phyloP scores from a whole-genome alignment of 345 rosid genomes.

The Zanthoxylum bungeanum region DNA sequence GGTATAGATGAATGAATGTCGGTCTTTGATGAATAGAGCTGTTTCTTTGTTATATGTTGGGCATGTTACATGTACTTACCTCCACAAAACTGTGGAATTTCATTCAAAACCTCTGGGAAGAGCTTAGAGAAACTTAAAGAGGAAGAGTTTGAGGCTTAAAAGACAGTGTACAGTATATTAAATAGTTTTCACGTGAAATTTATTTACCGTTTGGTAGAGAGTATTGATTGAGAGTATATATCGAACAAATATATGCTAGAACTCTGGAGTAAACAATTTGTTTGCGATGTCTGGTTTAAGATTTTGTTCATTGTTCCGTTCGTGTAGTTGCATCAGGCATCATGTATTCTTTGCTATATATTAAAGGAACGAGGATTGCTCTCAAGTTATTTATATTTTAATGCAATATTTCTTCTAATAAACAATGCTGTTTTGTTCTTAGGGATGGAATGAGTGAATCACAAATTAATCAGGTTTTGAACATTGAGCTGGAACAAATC shows the following conservation, averaged over 20 bases:
- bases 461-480: conserved; percentile 83
- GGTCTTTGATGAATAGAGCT: not conserved
- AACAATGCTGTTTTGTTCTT: conserved; percentile 16
- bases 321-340: not conserved
- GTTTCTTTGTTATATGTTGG: not conserved
- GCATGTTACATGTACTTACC: not conserved
- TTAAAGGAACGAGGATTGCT: too few relatives aligned
- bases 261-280: too few relatives aligned
- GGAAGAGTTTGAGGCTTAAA: too few relatives aligned
- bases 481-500: conserved; percentile 81
- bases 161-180: too few relatives aligned
- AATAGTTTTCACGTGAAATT: too few relatives aligned
- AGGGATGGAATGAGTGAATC: conserved; percentile 97
- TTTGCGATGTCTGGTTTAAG: not conserved
- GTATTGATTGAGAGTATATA: too few relatives aligned
- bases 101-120: not conserved
- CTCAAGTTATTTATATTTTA: too few relatives aligned
- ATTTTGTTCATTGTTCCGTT: not conserved
- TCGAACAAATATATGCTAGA: too few relatives aligned
- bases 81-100: not conserved
- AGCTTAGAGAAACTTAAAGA: too few relatives aligned
- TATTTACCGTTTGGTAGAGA: too few relatives aligned
- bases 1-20: not conserved
- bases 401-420: not conserved
- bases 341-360: not conserved